phyloP scores from a whole-genome alignment of 2,329 filamentous ascomycete genomes.

The Graphium sp. region DNA sequence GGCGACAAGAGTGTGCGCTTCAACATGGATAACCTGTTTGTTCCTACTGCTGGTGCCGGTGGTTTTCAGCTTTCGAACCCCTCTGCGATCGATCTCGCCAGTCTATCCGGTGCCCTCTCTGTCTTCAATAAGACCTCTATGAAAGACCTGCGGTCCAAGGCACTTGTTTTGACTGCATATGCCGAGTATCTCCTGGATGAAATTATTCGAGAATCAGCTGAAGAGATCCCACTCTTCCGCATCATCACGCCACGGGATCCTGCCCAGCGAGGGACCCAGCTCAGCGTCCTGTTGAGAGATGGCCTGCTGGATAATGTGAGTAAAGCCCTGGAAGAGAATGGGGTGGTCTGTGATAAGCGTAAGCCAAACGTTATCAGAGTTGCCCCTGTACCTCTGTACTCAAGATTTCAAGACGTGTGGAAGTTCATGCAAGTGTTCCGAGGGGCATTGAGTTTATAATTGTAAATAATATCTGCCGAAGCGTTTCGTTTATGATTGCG shows the following conservation, averaged over 20 bases:
- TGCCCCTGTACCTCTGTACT: constrained; percentile 73
- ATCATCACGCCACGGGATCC: constrained; percentile 58
- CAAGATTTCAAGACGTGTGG: constrained; percentile 57
- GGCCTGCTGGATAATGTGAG: constrained; percentile 57
- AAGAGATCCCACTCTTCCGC: constrained; percentile 25
- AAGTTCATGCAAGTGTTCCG: constrained; percentile 25
- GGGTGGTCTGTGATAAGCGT: constrained; percentile 66
- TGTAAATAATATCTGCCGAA: neutral
- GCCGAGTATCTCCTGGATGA: constrained; percentile 48
- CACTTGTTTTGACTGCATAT: constrained; percentile 58
- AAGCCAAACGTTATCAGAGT: constrained; percentile 75
- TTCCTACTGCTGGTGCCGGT: constrained; percentile 59
- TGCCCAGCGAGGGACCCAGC: constrained; percentile 55
- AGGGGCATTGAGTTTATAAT: constrained; percentile 10
- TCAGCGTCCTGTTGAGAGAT: constrained; percentile 53
- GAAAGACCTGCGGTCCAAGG: constrained; percentile 50
- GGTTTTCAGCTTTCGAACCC: constrained; percentile 76
- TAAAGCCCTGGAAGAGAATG: constrained; percentile 44
- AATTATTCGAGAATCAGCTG: constrained; percentile 16
- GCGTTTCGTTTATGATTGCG: too few species aligned
- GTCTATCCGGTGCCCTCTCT: constrained; percentile 55
- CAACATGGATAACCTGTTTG: constrained; percentile 67
- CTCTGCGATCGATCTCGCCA: constrained; percentile 61
- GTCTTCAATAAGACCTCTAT: constrained; percentile 62
- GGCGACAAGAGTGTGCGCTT: constrained; percentile 61